A percentile compares a stretch with the other conserved stretches of the same genome.
phyloP scores from a whole-genome alignment of 1,284 basidiomycete species.

The Fomes fomentarius region DNA sequence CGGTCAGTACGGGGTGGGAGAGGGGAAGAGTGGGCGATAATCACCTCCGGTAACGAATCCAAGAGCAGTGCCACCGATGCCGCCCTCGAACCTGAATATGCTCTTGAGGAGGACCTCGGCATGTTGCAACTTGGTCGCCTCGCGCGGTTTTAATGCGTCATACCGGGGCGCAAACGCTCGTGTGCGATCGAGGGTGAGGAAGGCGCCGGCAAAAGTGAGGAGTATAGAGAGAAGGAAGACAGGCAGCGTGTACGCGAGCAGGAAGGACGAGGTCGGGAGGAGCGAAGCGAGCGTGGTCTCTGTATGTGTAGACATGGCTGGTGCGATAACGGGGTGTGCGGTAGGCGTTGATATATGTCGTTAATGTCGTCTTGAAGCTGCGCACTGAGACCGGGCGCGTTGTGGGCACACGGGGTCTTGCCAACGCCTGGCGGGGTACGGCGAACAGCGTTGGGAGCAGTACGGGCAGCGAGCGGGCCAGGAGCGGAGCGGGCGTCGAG shows the following conservation, averaged over 20 bases:
- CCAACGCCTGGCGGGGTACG: background rate
- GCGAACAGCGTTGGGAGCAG: background rate
- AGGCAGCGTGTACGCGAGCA: slow-evolving; percentile 58
- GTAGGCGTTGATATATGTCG: no score
- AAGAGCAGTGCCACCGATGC: slow-evolving; percentile 58
- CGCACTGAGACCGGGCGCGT: background rate
- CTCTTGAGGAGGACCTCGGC: slow-evolving; percentile 31
- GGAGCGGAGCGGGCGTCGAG: background rate
- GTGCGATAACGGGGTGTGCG: slow-evolving; percentile 8
- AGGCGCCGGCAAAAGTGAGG: slow-evolving; percentile 64
- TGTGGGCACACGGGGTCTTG: background rate
- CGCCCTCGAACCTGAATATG: slow-evolving; percentile 54
- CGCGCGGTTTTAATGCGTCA: slow-evolving; percentile 34
- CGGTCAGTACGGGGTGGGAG: background rate
- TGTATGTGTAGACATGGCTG: slow-evolving; percentile 18
- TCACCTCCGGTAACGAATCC: slow-evolving; percentile 66
- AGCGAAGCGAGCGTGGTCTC: slow-evolving; percentile 27
- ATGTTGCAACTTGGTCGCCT: slow-evolving; percentile 31
- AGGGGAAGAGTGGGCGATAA: slow-evolving; percentile 22
- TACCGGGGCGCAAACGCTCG: slow-evolving; percentile 55
- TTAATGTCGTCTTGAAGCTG: background rate
- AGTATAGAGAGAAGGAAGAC: slow-evolving; percentile 54
- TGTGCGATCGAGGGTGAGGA: slow-evolving; percentile 69
- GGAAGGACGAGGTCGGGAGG: slow-evolving; percentile 28
- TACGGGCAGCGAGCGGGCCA: background rate